These are phyloP conservation scores for Rhynchospora breviuscula DNA, from an alignment of 176 grass and related monocot genomes.

Conservation along the genomic window DNA sequence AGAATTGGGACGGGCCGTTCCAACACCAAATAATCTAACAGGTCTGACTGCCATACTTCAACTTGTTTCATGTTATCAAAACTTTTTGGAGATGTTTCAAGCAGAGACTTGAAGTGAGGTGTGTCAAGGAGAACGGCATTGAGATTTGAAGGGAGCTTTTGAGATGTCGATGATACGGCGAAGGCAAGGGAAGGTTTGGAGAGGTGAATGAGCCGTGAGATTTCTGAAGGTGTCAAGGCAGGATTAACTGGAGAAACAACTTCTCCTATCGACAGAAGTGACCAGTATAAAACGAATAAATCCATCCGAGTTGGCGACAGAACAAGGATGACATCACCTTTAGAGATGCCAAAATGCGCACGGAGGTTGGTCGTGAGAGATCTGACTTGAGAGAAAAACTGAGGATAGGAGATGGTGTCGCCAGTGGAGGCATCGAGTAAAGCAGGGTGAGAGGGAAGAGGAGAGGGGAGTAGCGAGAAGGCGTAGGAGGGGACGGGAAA, in stretches of 20 bases:
- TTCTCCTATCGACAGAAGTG: constrained; percentile 44
- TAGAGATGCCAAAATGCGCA: not conserved
- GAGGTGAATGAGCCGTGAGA: constrained; percentile 29
- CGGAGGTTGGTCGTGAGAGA: constrained; percentile 34
- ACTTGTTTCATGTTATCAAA: not conserved
- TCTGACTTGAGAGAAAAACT: constrained; percentile 23
- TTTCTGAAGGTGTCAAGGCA: constrained; percentile 26
- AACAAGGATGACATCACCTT: constrained; percentile 44
- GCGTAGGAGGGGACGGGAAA: constrained; percentile 23
- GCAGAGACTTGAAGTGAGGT: not conserved
- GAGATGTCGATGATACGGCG: constrained; percentile 1
- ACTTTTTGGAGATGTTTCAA: not conserved
- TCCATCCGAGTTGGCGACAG: constrained; percentile 34
- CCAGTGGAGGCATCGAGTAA: constrained; percentile 36
- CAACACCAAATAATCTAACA: no score
- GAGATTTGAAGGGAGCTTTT: constrained; percentile 20
- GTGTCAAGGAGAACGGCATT: constrained; percentile 3
- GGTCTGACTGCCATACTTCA: constrained; percentile 23
- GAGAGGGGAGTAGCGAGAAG: constrained; percentile 38
- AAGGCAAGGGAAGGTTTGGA: constrained; percentile 38
- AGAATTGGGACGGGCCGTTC: no score
- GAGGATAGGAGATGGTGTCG: constrained; percentile 6
- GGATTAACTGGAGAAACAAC: constrained; percentile 45
- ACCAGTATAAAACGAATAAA: constrained; percentile 38
- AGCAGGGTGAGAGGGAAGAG: constrained; percentile 29